Evolutionary conservation across 345 rosid species (phyloP).

Genomic region (Heritiera littoralis): DNA sequence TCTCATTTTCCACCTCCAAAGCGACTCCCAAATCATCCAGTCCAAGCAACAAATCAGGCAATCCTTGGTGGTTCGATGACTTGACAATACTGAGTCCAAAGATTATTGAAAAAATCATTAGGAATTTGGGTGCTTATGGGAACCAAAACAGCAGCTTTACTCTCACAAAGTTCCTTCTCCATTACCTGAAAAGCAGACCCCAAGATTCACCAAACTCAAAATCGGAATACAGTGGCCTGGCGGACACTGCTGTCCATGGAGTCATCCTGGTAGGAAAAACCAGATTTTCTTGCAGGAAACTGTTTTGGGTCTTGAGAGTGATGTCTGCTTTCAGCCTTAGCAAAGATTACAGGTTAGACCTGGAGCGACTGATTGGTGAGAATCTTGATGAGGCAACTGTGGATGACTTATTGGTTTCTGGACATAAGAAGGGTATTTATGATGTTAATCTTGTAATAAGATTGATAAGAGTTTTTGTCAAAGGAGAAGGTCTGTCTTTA

Average conservation of each 20-base stretch:
- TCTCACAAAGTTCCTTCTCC: slow-evolving; percentile 72
- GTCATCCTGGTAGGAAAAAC: slow-evolving; percentile 40
- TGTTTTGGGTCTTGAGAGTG: slow-evolving; percentile 55
- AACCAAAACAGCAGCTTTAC: slow-evolving; percentile 50
- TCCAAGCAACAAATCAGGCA: slow-evolving; percentile 37
- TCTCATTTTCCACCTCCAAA: slow-evolving; percentile 38
- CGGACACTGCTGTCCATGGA: slow-evolving; percentile 64
- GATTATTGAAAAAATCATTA: slow-evolving; percentile 48
- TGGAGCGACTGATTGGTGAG: slow-evolving; percentile 68
- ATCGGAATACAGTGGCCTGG: slow-evolving; percentile 42
- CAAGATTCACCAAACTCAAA: slow-evolving; percentile 27
- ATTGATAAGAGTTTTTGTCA: slow-evolving; percentile 52
- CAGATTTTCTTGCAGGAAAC: slow-evolving; percentile 65
- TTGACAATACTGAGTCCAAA: slow-evolving; percentile 49
- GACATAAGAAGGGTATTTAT: slow-evolving; percentile 46
- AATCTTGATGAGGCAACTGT: slow-evolving; percentile 72
- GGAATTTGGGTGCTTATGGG: slow-evolving; percentile 50
- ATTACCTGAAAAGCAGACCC: slow-evolving; percentile 54
- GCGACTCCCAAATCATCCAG: slow-evolving; percentile 33
- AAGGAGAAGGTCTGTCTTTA: slow-evolving; percentile 2
- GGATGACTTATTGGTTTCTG: slow-evolving; percentile 68
- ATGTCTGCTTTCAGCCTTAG: slow-evolving; percentile 53
- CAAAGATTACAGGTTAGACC: slow-evolving; percentile 49
- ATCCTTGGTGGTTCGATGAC: slow-evolving; percentile 83
- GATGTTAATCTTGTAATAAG: slow-evolving; percentile 67